phyloP scores from a whole-genome alignment of 805 yeast species.

The Metschnikowia matae region DNA sequence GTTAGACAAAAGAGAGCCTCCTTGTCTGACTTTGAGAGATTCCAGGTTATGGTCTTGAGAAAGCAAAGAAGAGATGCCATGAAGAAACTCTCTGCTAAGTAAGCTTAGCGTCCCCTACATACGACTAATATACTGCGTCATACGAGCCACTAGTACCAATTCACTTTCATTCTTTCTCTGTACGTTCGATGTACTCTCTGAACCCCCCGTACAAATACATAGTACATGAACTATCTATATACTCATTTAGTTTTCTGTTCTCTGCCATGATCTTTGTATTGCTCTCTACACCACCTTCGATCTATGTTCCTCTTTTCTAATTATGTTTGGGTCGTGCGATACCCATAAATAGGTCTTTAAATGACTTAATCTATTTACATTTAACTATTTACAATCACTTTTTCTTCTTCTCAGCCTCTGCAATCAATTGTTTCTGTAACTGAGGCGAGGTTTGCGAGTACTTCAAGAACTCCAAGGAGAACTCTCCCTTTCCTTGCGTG shows the following conservation, averaged over 20 bases:
- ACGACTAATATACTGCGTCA: constrained; percentile 22
- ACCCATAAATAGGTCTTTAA: no score
- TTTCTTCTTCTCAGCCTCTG: constrained; percentile 52
- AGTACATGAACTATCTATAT: no score
- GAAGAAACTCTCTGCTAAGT: constrained; percentile 94
- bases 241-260: no score
- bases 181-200: no score
- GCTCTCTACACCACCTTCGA: no score
- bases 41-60: constrained; percentile 96
- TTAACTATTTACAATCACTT: constrained; percentile 5
- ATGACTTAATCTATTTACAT: neutral
- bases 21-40: constrained; percentile 97
- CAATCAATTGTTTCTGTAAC: constrained; percentile 84
- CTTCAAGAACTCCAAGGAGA: constrained; percentile 88
- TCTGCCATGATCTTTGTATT: no score
- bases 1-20: constrained; percentile 89
- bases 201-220: no score
- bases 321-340: no score
- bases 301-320: no score
- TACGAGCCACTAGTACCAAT: constrained; percentile 8
- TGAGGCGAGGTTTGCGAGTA: constrained; percentile 90
- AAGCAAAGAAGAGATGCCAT: constrained; percentile 96
- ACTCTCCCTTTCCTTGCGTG: constrained; percentile 99
- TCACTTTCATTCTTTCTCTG: no score
- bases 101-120: constrained; percentile 29